A percentile compares a stretch with the other conserved stretches of the same genome.
phyloP scores from a whole-genome alignment of 2,329 filamentous ascomycete genomes.

The Monilinia polystroma region DNA sequence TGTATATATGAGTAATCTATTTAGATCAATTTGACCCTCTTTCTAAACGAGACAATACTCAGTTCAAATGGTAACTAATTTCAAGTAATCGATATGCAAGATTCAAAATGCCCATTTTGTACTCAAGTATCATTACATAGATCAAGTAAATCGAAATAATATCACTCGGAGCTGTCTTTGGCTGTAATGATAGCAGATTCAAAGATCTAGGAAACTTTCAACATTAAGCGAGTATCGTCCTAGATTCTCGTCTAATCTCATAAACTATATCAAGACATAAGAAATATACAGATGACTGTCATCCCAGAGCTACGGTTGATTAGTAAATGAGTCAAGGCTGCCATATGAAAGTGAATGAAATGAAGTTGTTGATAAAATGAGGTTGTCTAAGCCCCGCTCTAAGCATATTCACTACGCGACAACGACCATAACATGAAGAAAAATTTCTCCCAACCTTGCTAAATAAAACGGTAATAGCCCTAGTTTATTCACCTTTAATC shows the following conservation, averaged over 20 bases:
- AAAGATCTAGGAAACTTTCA: neutral
- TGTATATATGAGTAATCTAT: too few species aligned
- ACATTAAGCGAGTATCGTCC: constrained; percentile 5
- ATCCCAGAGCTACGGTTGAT: neutral
- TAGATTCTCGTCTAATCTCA: constrained; percentile 7
- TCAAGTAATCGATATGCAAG: too few species aligned
- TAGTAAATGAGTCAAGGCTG: neutral
- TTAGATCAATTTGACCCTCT: too few species aligned
- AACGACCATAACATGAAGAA: neutral
- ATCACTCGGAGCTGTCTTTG: too few species aligned
- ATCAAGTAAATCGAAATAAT: too few species aligned
- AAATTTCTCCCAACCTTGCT: neutral
- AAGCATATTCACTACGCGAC: neutral
- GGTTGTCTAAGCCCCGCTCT: neutral
- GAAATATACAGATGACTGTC: neutral
- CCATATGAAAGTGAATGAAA: neutral
- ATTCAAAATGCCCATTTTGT: too few species aligned
- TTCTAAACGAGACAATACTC: too few species aligned
- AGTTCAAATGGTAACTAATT: too few species aligned
- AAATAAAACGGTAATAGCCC: neutral
- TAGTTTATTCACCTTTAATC: neutral
- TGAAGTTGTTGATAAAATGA: constrained; percentile 6
- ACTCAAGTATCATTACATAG: too few species aligned
- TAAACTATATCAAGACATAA: neutral
- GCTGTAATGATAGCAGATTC: neutral